Evolutionary conservation across 805 yeast genomes (phyloP), one percentile per base, ranked within the genome.

Genomic region (Candida pseudofarinosa): DNA sequence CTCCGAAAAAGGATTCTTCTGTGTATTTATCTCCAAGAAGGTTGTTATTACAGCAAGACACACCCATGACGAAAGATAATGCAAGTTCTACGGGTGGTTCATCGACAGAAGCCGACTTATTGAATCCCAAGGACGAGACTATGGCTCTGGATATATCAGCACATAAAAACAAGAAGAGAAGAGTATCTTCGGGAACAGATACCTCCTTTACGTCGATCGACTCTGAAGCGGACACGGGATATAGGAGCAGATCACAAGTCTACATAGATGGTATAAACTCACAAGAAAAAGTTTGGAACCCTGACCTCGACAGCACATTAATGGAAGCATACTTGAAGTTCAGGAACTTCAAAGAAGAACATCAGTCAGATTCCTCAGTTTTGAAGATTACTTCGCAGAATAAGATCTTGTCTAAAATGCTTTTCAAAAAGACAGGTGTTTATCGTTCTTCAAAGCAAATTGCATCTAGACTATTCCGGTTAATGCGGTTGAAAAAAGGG

Each of bases 341-440:
- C 45, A 57, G 56, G 17, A 52, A 57, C 13, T 68, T 65, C 48
- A 56, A 57, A 39, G 58, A 56, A 12, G 55, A 55, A 39, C 62
- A 58, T 20, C 41, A 48, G 12, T 43, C 44, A 7, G 49, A 54
- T 20, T 45, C 62, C 0, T 44, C 56, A 7, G 48, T 60, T 5
- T 53, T 65, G 44, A 63, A 59, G 37, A 59, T 59, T 36, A 58
- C 71, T 13, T 59, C 68, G 4, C 73, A 67, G 45, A 68, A 69
- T 48, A 69, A 67, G 44, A 62, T 67, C 12, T 52, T 70, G 35
- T 65, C 73, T 3, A 54, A 72, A 38, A 67, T 70, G 73, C 45
- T 70, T 26, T 55, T 54, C 19, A 61, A 61, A 45, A 65, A 60
- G 46, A 60, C 72, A 5, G 69, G 69, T 8, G 51, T 63, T 1